Evolutionary conservation across 345 rosid genomes (phyloP), one percentile per base, ranked within the genome.

Genomic region (Mangifera indica): DNA sequence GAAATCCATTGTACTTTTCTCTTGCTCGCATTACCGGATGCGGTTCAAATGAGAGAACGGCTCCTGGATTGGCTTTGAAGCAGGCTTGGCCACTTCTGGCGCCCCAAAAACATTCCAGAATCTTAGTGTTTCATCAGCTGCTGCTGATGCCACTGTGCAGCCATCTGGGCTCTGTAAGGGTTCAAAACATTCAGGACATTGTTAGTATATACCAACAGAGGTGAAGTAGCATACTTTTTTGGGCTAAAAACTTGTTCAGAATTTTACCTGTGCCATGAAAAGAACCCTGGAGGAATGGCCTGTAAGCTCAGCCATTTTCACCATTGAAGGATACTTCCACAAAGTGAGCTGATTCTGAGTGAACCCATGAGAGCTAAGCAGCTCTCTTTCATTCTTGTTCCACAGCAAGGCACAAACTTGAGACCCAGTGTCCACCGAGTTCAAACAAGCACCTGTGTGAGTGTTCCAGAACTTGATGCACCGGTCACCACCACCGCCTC

Each of bases 61-160:
- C 67, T 81, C 86, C 7, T 80, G 80, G 59, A 74, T 81, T 21
- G 79, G 73, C 58, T 85, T 85, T 1, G 90, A 71, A 37, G 82
- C 80, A 34, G 86, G 71, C 66, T 84, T 86, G 5, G 88, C 82
- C 21, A 71, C 86, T 78, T 88, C 84, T 15, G 90, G 86, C 26
- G 70, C 82, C 22, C 88, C 87, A 66, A 88, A 88, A n/a, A 84
- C 88, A 22, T 86, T 88, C 92, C 92, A 86, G 60, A 86, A 82
- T 51, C 87, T 77, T 17, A 86, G 68, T 25, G 90, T 88, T 72
- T 88, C 93, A 54, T 88, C 92, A 56, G 81, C 86, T 25, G 90
- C 92, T 7, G 88, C 92, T 22, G 90, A 74, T n/a, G 92, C 92
- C 18, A 86, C 92, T 0, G 90, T 84, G 77, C 80, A 81, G 10